Evolutionary conservation across 805 yeast species (phyloP), one percentile per base, ranked within the genome.

Genomic region (Zygosaccharomyces siamensis): DNA sequence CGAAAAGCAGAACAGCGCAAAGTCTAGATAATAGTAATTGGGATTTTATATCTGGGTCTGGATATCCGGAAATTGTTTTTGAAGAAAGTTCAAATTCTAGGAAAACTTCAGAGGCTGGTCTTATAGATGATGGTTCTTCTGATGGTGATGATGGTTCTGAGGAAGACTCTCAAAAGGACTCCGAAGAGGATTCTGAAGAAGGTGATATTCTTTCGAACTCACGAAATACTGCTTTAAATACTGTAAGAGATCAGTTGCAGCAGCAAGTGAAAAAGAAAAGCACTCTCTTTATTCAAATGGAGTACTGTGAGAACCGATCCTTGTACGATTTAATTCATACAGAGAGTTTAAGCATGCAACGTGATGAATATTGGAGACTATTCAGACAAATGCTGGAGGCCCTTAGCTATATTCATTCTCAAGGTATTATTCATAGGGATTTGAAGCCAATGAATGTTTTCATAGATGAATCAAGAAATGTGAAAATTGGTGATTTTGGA

Each of bases 401-500:
- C 0, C 75, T 93, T 39, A 80, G 85, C 11, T 93, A 92, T 62
- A 90, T 93, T 41, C 99, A 93, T 62, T 76, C 89, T 0, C 95
- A 88, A 63, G 97, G 97, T 1, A 89, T 92, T 43, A 90, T 93
- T 53, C 99, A 93, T 68, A 76, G 99, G 49, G 99, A 93, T 64
- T 74, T 93, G 58, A 93, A 93, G 64, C 98, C 99, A 1, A 86
- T 87, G 77, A 93, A 93, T 64, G 88, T 93, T 63, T 93, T 93
- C 72, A 89, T 93, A 58, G 99, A 93, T 66, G 86, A 85, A 55
- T 79, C 86, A 1, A 83, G 86, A 56, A 89, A 92, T 61, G 83
- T 93, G 50, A 93, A 93, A 64, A 84, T 93, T 37, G 99, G 99
- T 60, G 99, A 93, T 64, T 93, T 93, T 68, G 99, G 99, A 0